Percentiles rank a stretch among this genome's conserved stretches.
These are phyloP conservation scores for Phoenix dactylifera DNA, from an alignment of 176 grass and related monocot genomes.

Conservation along the genomic window DNA sequence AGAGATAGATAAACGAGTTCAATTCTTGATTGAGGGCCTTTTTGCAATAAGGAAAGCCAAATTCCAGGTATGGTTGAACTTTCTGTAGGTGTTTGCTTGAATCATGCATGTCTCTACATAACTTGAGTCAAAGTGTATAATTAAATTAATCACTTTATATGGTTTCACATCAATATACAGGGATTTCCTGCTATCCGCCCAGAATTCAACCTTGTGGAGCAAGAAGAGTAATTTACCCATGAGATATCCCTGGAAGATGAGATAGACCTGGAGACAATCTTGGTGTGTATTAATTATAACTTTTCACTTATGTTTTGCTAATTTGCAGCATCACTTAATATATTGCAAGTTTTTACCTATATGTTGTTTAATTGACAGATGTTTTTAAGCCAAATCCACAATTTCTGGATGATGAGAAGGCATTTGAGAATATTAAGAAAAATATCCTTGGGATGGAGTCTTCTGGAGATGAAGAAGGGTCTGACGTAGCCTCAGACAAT, in stretches of 20 bases:
- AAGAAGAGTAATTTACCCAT: slow-evolving; percentile 89
- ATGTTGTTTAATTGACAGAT: slow-evolving; percentile 40
- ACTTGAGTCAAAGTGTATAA: slow-evolving; percentile 1
- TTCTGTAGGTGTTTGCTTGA: neutral
- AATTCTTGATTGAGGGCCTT: slow-evolving; percentile 94
- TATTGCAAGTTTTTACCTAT: too few species aligned
- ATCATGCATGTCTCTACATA: slow-evolving; percentile 4
- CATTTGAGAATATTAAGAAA: slow-evolving; percentile 72
- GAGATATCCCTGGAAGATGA: slow-evolving; percentile 88
- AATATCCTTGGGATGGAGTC: slow-evolving; percentile 70
- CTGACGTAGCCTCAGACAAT: slow-evolving; percentile 52
- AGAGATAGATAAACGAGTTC: slow-evolving; percentile 93
- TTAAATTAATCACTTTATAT: slow-evolving; percentile 6
- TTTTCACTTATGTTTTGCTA: too few species aligned
- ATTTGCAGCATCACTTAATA: too few species aligned
- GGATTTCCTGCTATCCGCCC: slow-evolving; percentile 85
- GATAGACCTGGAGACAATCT: slow-evolving; percentile 72
- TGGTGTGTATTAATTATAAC: slow-evolving; percentile 20
- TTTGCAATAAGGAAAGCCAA: slow-evolving; percentile 97
- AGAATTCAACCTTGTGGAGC: slow-evolving; percentile 91
- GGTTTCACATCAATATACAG: slow-evolving; percentile 29
- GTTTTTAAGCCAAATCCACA: slow-evolving; percentile 77
- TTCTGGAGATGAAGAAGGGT: slow-evolving; percentile 69
- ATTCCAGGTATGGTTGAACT: slow-evolving; percentile 59
- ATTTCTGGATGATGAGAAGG: slow-evolving; percentile 86